Base-by-base conservation (phyloP, 805 yeast species). In the Candida nanaspora region DNA sequence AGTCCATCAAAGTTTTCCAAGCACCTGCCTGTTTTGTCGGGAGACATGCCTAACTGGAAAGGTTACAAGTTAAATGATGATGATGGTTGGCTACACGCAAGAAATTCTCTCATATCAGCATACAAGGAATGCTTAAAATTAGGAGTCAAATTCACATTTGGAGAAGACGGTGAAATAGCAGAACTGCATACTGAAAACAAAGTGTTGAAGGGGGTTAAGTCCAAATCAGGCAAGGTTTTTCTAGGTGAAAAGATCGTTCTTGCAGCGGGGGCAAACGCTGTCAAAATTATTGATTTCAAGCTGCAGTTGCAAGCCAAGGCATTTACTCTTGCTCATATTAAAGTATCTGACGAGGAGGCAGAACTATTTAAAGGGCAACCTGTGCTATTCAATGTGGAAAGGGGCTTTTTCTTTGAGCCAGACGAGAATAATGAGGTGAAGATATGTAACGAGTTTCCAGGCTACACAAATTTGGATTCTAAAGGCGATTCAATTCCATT, bases 381-480 rank as follows among this genome's bases (percentile, higher is more conserved):
- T 1, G 69, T 68, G 10, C 49, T 66, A 16, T 44, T 65, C 21
- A 64, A 62, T 38, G 44, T 51, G 20, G 70, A 66, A 29, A 56
- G 56, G 40, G 72, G 73, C 0, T 68, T 66, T 51, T 56, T 66
- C 37, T 66, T 68, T 45, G 72, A 67, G 40, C 69, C 71, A 8
- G 70, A 64, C 45, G 21, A 28, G 10, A 50, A 57, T 28, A 55
- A 61, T 35, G 63, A 63, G 22, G 41, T 66, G 23, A 66, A 66
- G 43, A 50, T 65, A 35, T 63, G 67, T 45, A 65, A 65, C 43
- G 70, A 66, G 46, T 65, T 62, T 43, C 67, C 68, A 9, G 68
- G 69, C 6, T 63, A 58, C 39, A 57, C 61, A 38, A 56, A 63
- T 46, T 37, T 39, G 18, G 46, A 37, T 3, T 33, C 21, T 4